Evolutionary conservation across 345 rosid genomes (phyloP).

Genomic region (Raphanus raphanistrum): DNA sequence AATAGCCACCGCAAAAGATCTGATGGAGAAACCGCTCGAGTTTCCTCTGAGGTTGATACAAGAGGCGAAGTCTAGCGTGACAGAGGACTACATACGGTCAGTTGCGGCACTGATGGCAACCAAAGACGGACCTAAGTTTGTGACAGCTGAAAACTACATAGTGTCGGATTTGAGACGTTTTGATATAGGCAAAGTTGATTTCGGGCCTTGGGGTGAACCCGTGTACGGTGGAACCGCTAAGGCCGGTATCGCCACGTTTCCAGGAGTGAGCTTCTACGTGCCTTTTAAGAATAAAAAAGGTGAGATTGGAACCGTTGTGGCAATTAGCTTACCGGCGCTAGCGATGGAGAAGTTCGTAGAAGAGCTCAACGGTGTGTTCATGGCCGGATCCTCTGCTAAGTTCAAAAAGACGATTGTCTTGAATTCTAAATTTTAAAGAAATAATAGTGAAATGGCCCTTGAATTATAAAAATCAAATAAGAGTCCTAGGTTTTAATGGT

Average conservation of each 20-base stretch:
- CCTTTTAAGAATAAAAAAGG: constrained; percentile 46
- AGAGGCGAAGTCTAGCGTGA: constrained; percentile 45
- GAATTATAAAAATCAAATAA: too few relatives aligned
- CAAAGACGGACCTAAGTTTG: constrained; percentile 50
- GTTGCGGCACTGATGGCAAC: constrained; percentile 33
- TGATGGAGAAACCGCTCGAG: constrained; percentile 47
- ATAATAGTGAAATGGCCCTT: background rate
- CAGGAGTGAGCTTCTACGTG: constrained; percentile 47
- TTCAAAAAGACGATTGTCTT: background rate
- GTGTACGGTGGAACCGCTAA: constrained; percentile 51
- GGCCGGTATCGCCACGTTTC: constrained; percentile 44
- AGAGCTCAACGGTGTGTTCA: constrained; percentile 7
- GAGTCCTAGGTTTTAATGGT: background rate
- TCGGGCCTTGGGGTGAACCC: constrained; percentile 60
- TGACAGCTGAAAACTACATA: constrained; percentile 36
- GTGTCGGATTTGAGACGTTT: constrained; percentile 52
- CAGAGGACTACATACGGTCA: constrained; percentile 37
- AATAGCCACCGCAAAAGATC: constrained; percentile 40
- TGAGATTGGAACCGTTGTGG: constrained; percentile 33
- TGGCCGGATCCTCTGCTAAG: background rate
- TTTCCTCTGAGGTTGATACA: constrained; percentile 50
- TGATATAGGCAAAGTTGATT: constrained; percentile 47
- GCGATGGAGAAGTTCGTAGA: constrained; percentile 42
- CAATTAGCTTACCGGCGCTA: constrained; percentile 27
- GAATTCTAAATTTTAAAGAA: background rate